These are phyloP conservation scores for Tuber melanosporum DNA, from an alignment of 495 filamentous ascomycete species.

Conservation along the genomic window DNA sequence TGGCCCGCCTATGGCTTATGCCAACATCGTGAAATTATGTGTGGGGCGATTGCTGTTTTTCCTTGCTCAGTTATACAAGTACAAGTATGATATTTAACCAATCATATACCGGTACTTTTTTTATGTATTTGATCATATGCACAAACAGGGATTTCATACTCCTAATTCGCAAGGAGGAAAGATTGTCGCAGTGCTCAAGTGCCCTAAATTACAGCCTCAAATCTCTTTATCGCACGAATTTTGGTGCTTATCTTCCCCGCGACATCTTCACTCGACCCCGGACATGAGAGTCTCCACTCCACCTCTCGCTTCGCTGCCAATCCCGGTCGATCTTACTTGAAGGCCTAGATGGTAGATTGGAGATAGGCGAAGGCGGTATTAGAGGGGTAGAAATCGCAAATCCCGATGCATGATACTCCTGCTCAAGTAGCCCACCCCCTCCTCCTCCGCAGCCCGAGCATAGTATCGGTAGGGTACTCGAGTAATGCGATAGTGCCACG, in stretches of 20 bases:
- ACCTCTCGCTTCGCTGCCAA: neutral
- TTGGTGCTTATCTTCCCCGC: neutral
- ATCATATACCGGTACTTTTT: no score
- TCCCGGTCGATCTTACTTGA: neutral
- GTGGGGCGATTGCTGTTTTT: no score
- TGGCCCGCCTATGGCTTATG: no score
- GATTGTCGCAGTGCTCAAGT: neutral
- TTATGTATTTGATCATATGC: no score
- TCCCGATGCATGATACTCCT: neutral
- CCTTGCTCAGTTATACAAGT: no score
- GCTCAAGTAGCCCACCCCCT: neutral
- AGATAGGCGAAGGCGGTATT: neutral
- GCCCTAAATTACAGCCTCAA: neutral
- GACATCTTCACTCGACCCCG: neutral
- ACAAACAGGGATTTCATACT: no score
- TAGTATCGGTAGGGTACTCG: neutral
- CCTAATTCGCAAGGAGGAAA: no score
- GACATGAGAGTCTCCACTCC: neutral
- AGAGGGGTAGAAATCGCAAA: neutral
- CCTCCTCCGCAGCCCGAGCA: neutral
- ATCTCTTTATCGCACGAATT: neutral
- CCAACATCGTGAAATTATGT: no score
- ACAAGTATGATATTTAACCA: no score
- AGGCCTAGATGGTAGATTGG: neutral
- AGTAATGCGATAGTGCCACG: neutral